Base-by-base conservation (phyloP, 2,329 filamentous ascomycete species). In the Reticulascus tulasneorum region DNA sequence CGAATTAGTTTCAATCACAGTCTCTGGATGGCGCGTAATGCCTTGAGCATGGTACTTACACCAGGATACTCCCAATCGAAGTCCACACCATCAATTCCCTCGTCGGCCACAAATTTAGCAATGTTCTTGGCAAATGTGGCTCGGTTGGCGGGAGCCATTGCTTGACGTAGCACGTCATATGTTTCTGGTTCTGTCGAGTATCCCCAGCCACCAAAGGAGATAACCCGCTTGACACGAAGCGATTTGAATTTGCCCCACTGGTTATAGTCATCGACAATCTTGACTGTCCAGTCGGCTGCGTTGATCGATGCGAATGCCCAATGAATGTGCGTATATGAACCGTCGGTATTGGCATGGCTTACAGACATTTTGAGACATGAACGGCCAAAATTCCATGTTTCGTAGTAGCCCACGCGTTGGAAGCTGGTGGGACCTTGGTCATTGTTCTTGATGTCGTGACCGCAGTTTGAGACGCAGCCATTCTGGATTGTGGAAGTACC, bases 191-290 rank as follows among this genome's bases (percentile, higher is more conserved):
- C 47, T 1, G 63, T 68, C 1, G 59, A 64, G 37, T 62, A 67
- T 2, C 45, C 49, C 67, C 66, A 71, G 13, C 67, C 67, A 13
- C 67, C 67, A 43, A 71, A 60, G 0, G 61, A 57, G 3, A 70
- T 7, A 27, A 70, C 59, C 12, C 48, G 49, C 38, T 63, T 60
- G 20, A 52, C 21, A 3, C 47, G 0, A 35, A 25, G 25, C 25
- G 24, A 25, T 45, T 44, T 50, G 34, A 66, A 62, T 2, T 44
- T 33, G 0, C 48, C 29, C 18, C 59, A 66, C 31, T 61, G 47
- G 3, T 31, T 1, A 15, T 40, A 7, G 55, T 22, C 0, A 33
- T 29, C n/a, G n/a, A n/a, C n/a, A n/a, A n/a, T n/a, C n/a, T 46
- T 40, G 5, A 50, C 21, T 6, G 29, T 20, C 9, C 21, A 20